Conservation (phyloP, 2,329 filamentous ascomycete genomes). For the Penicillium freii region DNA sequence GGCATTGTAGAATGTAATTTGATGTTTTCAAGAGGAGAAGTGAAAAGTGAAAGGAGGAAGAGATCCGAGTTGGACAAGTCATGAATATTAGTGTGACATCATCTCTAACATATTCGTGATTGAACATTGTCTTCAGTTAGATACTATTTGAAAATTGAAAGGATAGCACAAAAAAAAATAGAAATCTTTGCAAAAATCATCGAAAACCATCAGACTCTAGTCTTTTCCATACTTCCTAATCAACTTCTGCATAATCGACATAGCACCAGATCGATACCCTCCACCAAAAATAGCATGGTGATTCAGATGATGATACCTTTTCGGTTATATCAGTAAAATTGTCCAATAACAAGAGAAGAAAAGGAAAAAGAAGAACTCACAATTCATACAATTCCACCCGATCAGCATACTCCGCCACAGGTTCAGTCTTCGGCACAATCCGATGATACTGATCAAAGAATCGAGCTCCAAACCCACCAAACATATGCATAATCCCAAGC, state of each 20-base stretch:
- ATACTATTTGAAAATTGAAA: too few species aligned
- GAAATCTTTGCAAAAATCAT: neutral
- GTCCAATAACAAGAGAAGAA: neutral
- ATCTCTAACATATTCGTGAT: neutral
- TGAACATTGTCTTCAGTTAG: neutral
- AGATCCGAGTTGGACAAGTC: neutral
- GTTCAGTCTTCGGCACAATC: constrained; percentile 75
- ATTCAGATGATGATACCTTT: constrained; percentile 83
- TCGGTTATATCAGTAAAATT: constrained; percentile 11
- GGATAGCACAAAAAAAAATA: neutral
- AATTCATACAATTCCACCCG: constrained; percentile 77
- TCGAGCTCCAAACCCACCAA: constrained; percentile 72
- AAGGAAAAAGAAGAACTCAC: constrained; percentile 50
- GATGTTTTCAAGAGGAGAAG: neutral
- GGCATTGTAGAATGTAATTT: constrained; percentile 18
- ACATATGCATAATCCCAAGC: constrained; percentile 93
- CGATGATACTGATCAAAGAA: constrained; percentile 78
- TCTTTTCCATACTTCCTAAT: constrained; percentile 65
- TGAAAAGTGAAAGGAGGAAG: neutral
- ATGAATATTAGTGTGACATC: neutral
- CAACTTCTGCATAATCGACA: constrained; percentile 75
- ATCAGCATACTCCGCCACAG: constrained; percentile 80
- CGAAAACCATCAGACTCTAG: neutral
- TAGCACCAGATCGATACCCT: constrained; percentile 71
- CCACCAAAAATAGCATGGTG: constrained; percentile 83